A percentile compares a stretch with the other conserved stretches of the same genome.
phyloP scores from a whole-genome alignment of 2,329 filamentous ascomycete genomes.

The Dactylellina cionopaga region DNA sequence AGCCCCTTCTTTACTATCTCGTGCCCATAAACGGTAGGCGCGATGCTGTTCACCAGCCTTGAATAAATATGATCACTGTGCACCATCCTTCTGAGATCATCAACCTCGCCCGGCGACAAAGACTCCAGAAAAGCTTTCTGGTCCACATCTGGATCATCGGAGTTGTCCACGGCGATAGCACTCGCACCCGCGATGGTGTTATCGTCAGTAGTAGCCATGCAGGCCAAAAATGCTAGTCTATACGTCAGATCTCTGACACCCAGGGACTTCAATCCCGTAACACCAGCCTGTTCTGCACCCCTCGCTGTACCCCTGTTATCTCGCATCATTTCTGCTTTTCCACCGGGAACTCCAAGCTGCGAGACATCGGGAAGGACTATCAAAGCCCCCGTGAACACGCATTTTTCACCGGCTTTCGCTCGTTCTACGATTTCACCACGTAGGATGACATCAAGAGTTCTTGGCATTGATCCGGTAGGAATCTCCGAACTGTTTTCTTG shows the following conservation, averaged over 20 bases:
- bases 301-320: slow-evolving; percentile 79
- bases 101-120: slow-evolving; percentile 85
- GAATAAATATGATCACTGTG: slow-evolving; percentile 96
- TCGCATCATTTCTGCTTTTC: slow-evolving; percentile 81
- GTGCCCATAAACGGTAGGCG: slow-evolving; percentile 96
- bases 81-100: slow-evolving; percentile 91
- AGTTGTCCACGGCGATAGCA: slow-evolving; percentile 73
- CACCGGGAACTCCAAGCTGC: slow-evolving; percentile 88
- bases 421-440: slow-evolving; percentile 97
- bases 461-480: slow-evolving; percentile 96
- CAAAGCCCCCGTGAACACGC: slow-evolving; percentile 93
- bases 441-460: slow-evolving; percentile 96
- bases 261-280: slow-evolving; percentile 87
- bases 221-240: slow-evolving; percentile 92
- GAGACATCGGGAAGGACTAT: slow-evolving; percentile 98
- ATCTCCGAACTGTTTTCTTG: slow-evolving; percentile 99
- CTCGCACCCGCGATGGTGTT: slow-evolving; percentile 79
- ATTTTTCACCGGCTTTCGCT: slow-evolving; percentile 97
- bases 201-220: slow-evolving; percentile 92
- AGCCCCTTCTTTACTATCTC: slow-evolving; percentile 98
- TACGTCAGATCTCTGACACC: slow-evolving; percentile 96
- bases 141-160: slow-evolving; percentile 55
- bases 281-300: slow-evolving; percentile 72
- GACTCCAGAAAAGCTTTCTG: slow-evolving; percentile 88
- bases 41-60: slow-evolving; percentile 89